Conservation (phyloP, 1,139 yeast genomes). For the Lizanozyma gosingica region DNA sequence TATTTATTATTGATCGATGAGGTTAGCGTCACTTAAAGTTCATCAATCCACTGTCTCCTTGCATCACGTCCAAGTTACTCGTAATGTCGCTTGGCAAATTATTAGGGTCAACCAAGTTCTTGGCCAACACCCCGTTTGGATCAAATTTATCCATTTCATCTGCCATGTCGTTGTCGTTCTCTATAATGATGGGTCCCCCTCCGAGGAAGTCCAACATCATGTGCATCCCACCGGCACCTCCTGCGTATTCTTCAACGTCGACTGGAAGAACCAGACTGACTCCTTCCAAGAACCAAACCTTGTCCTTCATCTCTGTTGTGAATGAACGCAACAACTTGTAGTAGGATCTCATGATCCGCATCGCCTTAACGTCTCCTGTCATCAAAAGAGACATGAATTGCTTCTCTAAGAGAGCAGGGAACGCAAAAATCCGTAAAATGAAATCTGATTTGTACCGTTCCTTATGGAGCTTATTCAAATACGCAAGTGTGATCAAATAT, state of each 20-base stretch:
- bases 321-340: constrained; percentile 73
- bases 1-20: too few relatives aligned
- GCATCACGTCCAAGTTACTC: constrained; percentile 39
- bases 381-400: constrained; percentile 65
- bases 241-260: constrained; percentile 75
- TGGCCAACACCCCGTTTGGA: constrained; percentile 27
- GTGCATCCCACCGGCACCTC: constrained; percentile 81
- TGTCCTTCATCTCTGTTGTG: constrained; percentile 79
- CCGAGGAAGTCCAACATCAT: constrained; percentile 85
- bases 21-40: constrained; percentile 23
- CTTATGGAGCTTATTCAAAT: constrained; percentile 71
- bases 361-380: constrained; percentile 79
- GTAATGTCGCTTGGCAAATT: constrained; percentile 51
- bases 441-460: constrained; percentile 82
- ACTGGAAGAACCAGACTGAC: constrained; percentile 79
- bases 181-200: constrained; percentile 51
- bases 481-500: constrained; percentile 76
- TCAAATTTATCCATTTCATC: constrained; percentile 40
- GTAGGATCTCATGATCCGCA: constrained; percentile 84
- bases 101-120: constrained; percentile 43
- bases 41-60: constrained; percentile 31
- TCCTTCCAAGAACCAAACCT: constrained; percentile 92
- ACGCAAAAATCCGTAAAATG: constrained; percentile 79
- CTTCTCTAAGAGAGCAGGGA: constrained; percentile 85
- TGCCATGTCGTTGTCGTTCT: constrained; percentile 25